These are phyloP conservation scores for Crassisporium funariophilum DNA, from an alignment of 768 basidiomycete genomes.

Conservation along the genomic window DNA sequence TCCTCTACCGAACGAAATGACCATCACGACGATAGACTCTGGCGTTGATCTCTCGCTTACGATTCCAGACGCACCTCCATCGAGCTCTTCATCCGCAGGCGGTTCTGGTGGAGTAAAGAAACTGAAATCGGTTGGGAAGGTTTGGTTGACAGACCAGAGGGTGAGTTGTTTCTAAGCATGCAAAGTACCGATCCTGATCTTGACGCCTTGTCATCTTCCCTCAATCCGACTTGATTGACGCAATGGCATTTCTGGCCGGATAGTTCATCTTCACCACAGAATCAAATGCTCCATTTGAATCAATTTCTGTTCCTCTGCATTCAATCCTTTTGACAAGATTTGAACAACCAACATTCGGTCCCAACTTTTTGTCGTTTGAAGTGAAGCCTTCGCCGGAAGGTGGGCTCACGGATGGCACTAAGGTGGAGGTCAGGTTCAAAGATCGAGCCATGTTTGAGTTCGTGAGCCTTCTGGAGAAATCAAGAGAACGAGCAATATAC, in stretches of 20 bases:
- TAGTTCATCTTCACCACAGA: slow-evolving; percentile 67
- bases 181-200: neutral
- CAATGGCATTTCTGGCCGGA: neutral
- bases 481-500: slow-evolving; percentile 72
- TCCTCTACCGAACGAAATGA: slow-evolving; percentile 64
- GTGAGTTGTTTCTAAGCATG: slow-evolving; percentile 41
- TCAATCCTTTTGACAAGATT: slow-evolving; percentile 70
- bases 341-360: slow-evolving; percentile 73
- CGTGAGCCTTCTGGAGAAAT: slow-evolving; percentile 71
- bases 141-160: slow-evolving; percentile 73
- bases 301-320: slow-evolving; percentile 60
- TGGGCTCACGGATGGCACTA: slow-evolving; percentile 66
- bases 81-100: slow-evolving; percentile 43
- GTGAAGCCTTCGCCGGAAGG: slow-evolving; percentile 68
- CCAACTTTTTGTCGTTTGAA: slow-evolving; percentile 68
- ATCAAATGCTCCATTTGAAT: slow-evolving; percentile 38
- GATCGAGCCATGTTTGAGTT: slow-evolving; percentile 75
- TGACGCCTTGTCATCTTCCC: neutral
- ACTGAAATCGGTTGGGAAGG: slow-evolving; percentile 57
- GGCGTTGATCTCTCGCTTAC: slow-evolving; percentile 60
- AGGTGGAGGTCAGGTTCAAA: slow-evolving; percentile 66
- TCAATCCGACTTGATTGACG: slow-evolving; percentile 1
- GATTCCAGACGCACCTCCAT: slow-evolving; percentile 57
- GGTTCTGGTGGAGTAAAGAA: slow-evolving; percentile 58
- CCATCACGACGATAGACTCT: slow-evolving; percentile 54